Evolutionary conservation across 1,284 basidiomycete species (phyloP).

Genomic region (Cyathus olla): DNA sequence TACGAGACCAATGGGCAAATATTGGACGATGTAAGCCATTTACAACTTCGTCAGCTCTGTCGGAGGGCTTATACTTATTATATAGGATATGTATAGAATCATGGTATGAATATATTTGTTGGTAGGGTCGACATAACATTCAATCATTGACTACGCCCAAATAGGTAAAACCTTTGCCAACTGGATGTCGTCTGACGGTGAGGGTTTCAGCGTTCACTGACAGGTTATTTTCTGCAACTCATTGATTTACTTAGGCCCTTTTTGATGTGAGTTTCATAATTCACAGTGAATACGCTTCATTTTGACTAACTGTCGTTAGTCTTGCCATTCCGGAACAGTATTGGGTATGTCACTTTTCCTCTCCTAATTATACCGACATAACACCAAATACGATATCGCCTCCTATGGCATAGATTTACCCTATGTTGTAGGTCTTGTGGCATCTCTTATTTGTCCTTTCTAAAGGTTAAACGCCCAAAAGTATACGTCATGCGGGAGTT

Average conservation of each 20-base stretch:
- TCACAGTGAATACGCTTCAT: slow-evolving; percentile 11
- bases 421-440: slow-evolving; percentile 58
- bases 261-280: slow-evolving; percentile 69
- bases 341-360: slow-evolving; percentile 53
- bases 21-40: slow-evolving; percentile 76
- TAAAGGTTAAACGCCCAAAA: slow-evolving; percentile 28
- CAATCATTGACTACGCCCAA: background rate
- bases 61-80: background rate
- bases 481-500: slow-evolving; percentile 71
- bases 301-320: slow-evolving; percentile 45
- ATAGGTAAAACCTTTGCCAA: slow-evolving; percentile 66
- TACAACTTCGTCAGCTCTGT: background rate
- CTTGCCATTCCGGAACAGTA: slow-evolving; percentile 73
- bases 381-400: background rate
- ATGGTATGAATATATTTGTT: slow-evolving; percentile 54
- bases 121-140: background rate
- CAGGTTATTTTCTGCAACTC: background rate
- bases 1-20: slow-evolving; percentile 77
- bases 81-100: slow-evolving; percentile 67
- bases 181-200: slow-evolving; percentile 78
- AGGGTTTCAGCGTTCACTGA: slow-evolving; percentile 28
- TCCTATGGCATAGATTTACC: slow-evolving; percentile 61
- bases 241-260: slow-evolving; percentile 57
- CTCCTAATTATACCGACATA: background rate
- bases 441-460: background rate